These are phyloP conservation scores for Parastagonospora nodorum DNA, from an alignment of 2,329 filamentous ascomycete species.

Conservation along the genomic window DNA sequence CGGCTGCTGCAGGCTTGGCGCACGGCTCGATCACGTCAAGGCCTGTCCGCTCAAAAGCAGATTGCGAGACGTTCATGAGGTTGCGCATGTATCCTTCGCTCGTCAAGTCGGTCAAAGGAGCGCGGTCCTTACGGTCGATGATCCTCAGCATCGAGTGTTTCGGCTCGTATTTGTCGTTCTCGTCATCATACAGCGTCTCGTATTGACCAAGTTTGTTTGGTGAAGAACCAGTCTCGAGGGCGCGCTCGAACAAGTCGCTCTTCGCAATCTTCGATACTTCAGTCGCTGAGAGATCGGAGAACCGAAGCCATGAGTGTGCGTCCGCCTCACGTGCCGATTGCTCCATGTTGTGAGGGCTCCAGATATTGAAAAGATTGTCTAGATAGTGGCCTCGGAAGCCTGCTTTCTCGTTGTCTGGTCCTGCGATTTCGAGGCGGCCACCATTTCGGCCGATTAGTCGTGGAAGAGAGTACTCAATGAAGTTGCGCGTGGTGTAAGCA, in stretches of 20 bases:
- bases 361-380: conserved; percentile 85
- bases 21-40: conserved; percentile 81
- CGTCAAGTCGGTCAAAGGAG: conserved; percentile 71
- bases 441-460: conserved; percentile 80
- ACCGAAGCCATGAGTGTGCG: conserved; percentile 88
- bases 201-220: conserved; percentile 67
- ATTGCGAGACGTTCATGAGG: conserved; percentile 77
- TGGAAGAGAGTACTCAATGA: conserved; percentile 84
- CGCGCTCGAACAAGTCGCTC: conserved; percentile 74
- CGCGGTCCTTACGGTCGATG: conserved; percentile 68
- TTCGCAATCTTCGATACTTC: conserved; percentile 75
- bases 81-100: conserved; percentile 72
- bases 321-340: conserved; percentile 65
- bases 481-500: conserved; percentile 82
- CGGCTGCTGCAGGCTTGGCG: conserved; percentile 75
- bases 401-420: conserved; percentile 72
- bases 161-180: conserved; percentile 70
- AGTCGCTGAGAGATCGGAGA: conserved; percentile 74
- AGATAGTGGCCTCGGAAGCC: conserved; percentile 82
- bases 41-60: conserved; percentile 70
- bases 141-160: conserved; percentile 83
- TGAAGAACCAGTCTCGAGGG: conserved; percentile 61
- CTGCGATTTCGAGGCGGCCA: conserved; percentile 75
- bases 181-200: conserved; percentile 68
- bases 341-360: conserved; percentile 77